Conservation (phyloP, 768 basidiomycete species). For the Mycena polygramma region DNA sequence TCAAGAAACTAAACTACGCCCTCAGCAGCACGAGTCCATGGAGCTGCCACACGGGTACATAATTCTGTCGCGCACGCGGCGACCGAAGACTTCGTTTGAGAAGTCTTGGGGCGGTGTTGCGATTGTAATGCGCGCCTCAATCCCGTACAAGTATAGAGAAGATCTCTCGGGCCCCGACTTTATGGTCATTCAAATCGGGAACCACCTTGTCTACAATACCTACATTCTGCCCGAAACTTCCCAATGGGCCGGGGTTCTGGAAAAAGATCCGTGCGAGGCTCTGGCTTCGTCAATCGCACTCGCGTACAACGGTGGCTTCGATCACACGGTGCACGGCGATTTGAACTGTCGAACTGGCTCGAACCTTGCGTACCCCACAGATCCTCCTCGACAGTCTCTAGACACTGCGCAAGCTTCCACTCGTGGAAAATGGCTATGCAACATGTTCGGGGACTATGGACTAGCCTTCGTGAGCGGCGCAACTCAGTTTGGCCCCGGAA, state of each 20-base stretch:
- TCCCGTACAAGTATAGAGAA: background rate
- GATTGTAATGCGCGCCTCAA: background rate
- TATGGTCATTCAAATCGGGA: background rate
- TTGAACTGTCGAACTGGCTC: background rate
- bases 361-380: background rate
- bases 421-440: slow-evolving; percentile 1
- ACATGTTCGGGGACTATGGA: background rate
- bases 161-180: background rate
- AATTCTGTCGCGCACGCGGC: background rate
- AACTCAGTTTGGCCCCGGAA: background rate
- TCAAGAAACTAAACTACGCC: background rate
- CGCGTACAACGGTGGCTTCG: background rate
- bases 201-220: background rate
- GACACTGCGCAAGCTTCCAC: background rate
- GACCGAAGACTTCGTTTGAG: background rate
- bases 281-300: background rate
- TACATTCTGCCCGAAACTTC: background rate
- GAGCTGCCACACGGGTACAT: background rate
- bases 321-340: background rate
- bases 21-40: background rate
- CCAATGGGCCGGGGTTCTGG: background rate
- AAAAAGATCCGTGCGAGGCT: background rate
- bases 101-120: slow-evolving; percentile 1
- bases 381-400: background rate
- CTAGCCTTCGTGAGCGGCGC: background rate